Evolutionary conservation across 2,329 filamentous ascomycete genomes (phyloP).

Genomic region (Colletotrichum godetiae): DNA sequence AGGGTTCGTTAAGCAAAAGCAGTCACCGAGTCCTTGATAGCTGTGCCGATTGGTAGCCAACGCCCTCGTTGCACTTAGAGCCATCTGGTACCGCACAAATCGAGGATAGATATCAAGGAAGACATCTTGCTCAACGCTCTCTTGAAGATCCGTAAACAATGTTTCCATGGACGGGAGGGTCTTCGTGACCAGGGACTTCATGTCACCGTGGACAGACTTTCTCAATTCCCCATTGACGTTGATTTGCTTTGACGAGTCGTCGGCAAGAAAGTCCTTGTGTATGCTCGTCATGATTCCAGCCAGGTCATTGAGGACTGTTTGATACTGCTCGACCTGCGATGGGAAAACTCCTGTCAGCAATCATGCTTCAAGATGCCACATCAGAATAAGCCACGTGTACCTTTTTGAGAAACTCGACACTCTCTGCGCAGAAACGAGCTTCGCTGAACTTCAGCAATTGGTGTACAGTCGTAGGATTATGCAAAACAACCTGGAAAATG

Average conservation of each 20-base stretch:
- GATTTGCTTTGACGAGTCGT: slow-evolving; percentile 49
- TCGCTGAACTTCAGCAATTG: slow-evolving; percentile 61
- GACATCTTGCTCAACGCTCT: slow-evolving; percentile 56
- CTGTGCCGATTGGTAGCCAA: slow-evolving; percentile 49
- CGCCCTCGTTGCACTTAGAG: slow-evolving; percentile 56
- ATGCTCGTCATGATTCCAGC: slow-evolving; percentile 49
- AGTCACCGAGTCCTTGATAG: slow-evolving; percentile 67
- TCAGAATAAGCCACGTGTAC: slow-evolving; percentile 44
- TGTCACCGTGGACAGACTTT: slow-evolving; percentile 54
- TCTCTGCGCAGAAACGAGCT: slow-evolving; percentile 58
- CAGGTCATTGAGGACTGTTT: slow-evolving; percentile 51
- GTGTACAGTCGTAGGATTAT: slow-evolving; percentile 59
- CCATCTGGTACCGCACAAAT: slow-evolving; percentile 65
- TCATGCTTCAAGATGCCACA: background rate
- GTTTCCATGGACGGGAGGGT: slow-evolving; percentile 59
- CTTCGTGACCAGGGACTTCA: slow-evolving; percentile 57
- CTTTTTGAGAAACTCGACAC: slow-evolving; percentile 64
- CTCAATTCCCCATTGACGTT: slow-evolving; percentile 54
- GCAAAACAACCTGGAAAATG: slow-evolving; percentile 62
- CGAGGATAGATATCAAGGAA: slow-evolving; percentile 60
- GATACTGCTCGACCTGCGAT: slow-evolving; percentile 54
- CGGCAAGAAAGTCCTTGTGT: slow-evolving; percentile 44
- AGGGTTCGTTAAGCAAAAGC: slow-evolving; percentile 69
- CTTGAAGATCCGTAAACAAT: slow-evolving; percentile 56
- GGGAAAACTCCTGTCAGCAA: slow-evolving; percentile 37